Base-by-base conservation (phyloP, 139 green algal genomes). In the Nannochloris sp. region DNA sequence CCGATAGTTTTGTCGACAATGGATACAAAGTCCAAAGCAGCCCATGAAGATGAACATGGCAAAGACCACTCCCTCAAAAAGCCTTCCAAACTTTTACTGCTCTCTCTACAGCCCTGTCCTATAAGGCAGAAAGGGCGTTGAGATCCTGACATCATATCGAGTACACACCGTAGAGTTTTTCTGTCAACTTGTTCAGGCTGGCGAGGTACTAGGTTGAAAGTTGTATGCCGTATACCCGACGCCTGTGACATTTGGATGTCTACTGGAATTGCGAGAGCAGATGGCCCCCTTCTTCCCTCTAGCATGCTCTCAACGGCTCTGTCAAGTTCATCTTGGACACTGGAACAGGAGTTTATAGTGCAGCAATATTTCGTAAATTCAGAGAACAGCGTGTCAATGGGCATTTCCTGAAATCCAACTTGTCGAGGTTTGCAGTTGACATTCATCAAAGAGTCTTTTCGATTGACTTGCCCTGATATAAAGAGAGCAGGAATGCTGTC, bases 401-500 rank as follows among this genome's bases (percentile, higher is more conserved):
- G 45, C 45, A 50, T 50, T 50, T 50, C 45, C 45, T 50, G 45
- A 50, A 50, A 50, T 50, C 45, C 45, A 50, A 9, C 45, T 50
- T 50, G 45, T 50, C 45, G 4, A 5, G 45, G 45, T 9, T 50
- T 50, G 45, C 45, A 50, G 4, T 5, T 50, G 4, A 50, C 3
- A 50, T 50, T 50, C 45, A 50, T 50, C 45, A 50, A 9, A 9
- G 45, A 50, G 4, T 50, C 45, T 50, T 50, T 17, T 50, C 45
- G 45, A 5, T 50, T 50, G 4, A 50, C 45, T 9, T 50, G 45
- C 4, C 45, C 45, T 50, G 45, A 50, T 50, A 50, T 50, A 9
- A 50, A 50, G 45, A 50, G 45, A 5, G 45, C 45, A 50, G 45
- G 45, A 50, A n/a, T 50, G 16, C 45, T 50, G 45, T 50, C 45